phyloP scores from a whole-genome alignment of 2,329 filamentous ascomycete genomes.

The Bretziella fagacearum region DNA sequence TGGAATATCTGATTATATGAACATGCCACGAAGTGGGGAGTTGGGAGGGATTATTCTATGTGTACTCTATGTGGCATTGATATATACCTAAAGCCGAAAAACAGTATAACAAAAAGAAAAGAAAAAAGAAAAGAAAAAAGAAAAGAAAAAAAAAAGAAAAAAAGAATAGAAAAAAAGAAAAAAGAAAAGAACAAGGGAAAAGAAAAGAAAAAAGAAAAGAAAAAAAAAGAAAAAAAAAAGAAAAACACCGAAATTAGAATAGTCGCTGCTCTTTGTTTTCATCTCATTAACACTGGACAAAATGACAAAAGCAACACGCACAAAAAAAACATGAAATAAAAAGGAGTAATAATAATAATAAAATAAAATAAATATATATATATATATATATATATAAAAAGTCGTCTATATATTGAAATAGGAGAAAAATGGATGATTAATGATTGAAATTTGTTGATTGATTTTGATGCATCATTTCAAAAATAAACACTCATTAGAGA shows the following conservation, averaged over 20 bases:
- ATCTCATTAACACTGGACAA: background rate
- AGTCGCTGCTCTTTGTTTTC: background rate
- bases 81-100: background rate
- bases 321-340: background rate
- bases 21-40: background rate
- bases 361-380: too few species aligned
- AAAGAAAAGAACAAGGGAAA: constrained; percentile 2
- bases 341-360: too few species aligned
- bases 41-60: background rate
- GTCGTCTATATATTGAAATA: too few species aligned
- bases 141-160: too few species aligned
- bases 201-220: constrained; percentile 6
- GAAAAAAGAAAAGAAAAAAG: too few species aligned
- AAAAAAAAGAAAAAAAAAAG: constrained; percentile 4
- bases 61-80: background rate
- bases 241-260: constrained; percentile 2
- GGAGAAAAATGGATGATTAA: too few species aligned
- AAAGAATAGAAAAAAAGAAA: too few species aligned
- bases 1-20: background rate
- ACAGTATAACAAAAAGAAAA: too few species aligned
- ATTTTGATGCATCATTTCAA: background rate
- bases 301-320: background rate
- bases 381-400: too few species aligned
- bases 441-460: too few species aligned
- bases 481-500: background rate